Conservation (phyloP, 805 yeast species). For the Nakazawaea holstii region DNA sequence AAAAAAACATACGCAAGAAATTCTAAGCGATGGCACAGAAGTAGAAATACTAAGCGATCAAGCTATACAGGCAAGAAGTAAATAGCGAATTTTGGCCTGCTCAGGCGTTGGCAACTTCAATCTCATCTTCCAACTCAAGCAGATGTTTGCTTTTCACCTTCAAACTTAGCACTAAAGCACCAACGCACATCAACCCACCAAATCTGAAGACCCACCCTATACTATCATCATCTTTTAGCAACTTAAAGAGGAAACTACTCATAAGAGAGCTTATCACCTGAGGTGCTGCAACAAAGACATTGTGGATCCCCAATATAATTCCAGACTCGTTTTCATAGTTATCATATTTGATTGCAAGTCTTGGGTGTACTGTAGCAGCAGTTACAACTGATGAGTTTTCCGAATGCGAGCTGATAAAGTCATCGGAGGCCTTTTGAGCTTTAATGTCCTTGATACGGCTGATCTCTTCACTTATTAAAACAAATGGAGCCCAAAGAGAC, state of each 20-base stretch:
- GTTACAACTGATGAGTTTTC: conserved; percentile 5
- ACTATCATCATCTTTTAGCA: conserved; percentile 30
- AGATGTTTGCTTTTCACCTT: conserved; percentile 36
- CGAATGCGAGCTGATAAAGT: conserved; percentile 7
- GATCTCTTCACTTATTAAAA: conserved; percentile 52
- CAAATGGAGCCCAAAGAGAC: conserved; percentile 65
- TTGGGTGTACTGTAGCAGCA: conserved; percentile 9
- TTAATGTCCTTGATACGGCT: conserved; percentile 46
- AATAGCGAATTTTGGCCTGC: not conserved
- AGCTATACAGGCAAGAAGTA: no score
- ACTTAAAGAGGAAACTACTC: conserved; percentile 39
- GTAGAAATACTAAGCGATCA: no score
- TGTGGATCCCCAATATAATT: conserved; percentile 49
- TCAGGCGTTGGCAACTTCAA: conserved; percentile 14
- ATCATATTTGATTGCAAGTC: conserved; percentile 26
- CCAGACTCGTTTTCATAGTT: conserved; percentile 51
- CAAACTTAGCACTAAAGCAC: conserved; percentile 38
- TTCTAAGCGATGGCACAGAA: not conserved
- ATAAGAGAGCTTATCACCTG: conserved; percentile 48
- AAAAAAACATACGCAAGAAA: not conserved
- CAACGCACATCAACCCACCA: conserved; percentile 46
- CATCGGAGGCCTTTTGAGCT: conserved; percentile 20
- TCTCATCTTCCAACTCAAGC: conserved; percentile 27
- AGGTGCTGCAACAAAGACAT: conserved; percentile 53
- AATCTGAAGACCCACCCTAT: conserved; percentile 54